A percentile compares a stretch with the other conserved stretches of the same genome.
Evolutionary conservation across 108 stramenopile species (phyloP).

Genomic region (Nitzschia putrida): DNA sequence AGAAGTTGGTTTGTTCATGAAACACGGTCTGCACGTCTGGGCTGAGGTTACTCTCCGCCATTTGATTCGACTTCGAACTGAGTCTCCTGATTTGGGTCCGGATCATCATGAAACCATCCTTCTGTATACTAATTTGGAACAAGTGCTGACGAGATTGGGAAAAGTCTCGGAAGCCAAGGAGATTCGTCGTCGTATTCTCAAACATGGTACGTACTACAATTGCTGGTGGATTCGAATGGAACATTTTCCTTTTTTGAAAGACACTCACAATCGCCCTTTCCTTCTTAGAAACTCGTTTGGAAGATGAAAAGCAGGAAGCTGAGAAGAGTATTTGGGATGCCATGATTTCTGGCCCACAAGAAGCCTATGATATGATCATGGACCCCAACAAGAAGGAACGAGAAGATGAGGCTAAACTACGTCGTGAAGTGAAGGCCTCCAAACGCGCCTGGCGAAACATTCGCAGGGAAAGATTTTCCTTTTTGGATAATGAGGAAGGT

Average conservation of each 20-base stretch:
- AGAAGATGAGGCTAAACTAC: constrained; percentile 77
- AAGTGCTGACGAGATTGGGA: constrained; percentile 56
- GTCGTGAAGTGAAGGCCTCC: constrained; percentile 77
- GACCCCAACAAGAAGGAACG: constrained; percentile 86
- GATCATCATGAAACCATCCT: constrained; percentile 79
- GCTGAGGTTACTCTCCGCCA: constrained; percentile 74
- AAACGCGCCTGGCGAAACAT: constrained; percentile 82
- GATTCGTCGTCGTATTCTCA: constrained; percentile 27
- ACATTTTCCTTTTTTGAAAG: not conserved
- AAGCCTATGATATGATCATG: constrained; percentile 78
- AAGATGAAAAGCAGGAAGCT: constrained; percentile 69
- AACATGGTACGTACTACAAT: not conserved
- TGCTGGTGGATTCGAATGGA: not conserved
- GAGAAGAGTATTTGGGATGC: constrained; percentile 70
- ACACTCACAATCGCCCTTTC: not conserved
- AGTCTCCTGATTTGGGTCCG: constrained; percentile 84
- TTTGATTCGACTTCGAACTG: constrained; percentile 72
- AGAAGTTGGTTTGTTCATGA: constrained; percentile 80
- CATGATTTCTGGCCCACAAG: constrained; percentile 57
- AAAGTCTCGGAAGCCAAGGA: constrained; percentile 75
- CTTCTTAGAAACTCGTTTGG: constrained; percentile 9
- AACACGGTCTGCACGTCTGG: constrained; percentile 77
- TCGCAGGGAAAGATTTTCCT: constrained; percentile 82
- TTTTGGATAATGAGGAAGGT: constrained; percentile 55
- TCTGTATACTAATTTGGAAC: constrained; percentile 68